A percentile compares a stretch with the other conserved stretches of the same genome.
Evolutionary conservation across 2,329 filamentous ascomycete genomes (phyloP).

Genomic region (Fusarium chlamydosporum): DNA sequence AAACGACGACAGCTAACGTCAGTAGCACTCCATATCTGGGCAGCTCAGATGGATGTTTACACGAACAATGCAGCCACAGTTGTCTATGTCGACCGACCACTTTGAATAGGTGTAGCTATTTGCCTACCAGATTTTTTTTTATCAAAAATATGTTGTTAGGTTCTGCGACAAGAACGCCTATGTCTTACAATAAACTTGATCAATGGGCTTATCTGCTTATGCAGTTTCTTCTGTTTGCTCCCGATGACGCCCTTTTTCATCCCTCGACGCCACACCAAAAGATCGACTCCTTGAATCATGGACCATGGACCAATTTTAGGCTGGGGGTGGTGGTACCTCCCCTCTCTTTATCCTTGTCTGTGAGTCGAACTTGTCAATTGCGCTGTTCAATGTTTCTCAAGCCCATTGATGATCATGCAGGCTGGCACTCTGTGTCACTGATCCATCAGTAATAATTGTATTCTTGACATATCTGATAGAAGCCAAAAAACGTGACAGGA

Average conservation of each 20-base stretch:
- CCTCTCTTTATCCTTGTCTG: slow-evolving; percentile 37
- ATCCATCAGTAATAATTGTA: neutral
- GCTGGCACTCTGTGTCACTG: neutral
- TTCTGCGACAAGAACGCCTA: slow-evolving; percentile 13
- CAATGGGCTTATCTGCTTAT: slow-evolving; percentile 21
- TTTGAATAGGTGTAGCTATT: slow-evolving; percentile 4
- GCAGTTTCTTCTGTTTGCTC: slow-evolving; percentile 28
- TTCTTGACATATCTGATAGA: slow-evolving; percentile 8
- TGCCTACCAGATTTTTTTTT: neutral
- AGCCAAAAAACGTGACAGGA: slow-evolving; percentile 13
- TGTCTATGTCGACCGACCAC: slow-evolving; percentile 6
- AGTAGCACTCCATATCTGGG: slow-evolving; percentile 7
- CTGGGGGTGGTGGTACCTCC: slow-evolving; percentile 37
- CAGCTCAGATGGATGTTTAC: slow-evolving; percentile 39
- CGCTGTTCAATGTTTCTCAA: slow-evolving; percentile 13
- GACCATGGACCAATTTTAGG: slow-evolving; percentile 32
- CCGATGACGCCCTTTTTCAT: slow-evolving; percentile 36
- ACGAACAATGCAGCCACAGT: slow-evolving; percentile 25
- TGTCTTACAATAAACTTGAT: slow-evolving; percentile 19
- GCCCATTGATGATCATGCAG: slow-evolving; percentile 4
- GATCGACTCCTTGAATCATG: slow-evolving; percentile 48
- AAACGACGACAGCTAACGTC: slow-evolving; percentile 14
- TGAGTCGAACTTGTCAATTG: slow-evolving; percentile 22
- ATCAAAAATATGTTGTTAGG: slow-evolving; percentile 6
- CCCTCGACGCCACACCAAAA: slow-evolving; percentile 43